Evolutionary conservation across 129 eudicot genomes (phyloP).

Genomic region (carrot (Daucus carota)): DH1_v3.0 NC_030381.2:2614501-2615000

Average conservation of each 20-base stretch:
- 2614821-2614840: background rate
- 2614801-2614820: constrained; percentile 7
- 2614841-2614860: background rate
- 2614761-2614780: constrained; percentile 67
- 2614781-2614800: constrained; percentile 63
- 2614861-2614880: background rate
- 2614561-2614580: constrained; percentile 53
- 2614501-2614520: constrained; percentile 88
- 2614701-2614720: constrained; percentile 53
- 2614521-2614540: constrained; percentile 64
- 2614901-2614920: background rate
- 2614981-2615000: background rate
- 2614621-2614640: background rate
- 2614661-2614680: constrained; percentile 80
- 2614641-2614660: constrained; percentile 53
- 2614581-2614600: constrained; percentile 5
- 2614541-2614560: constrained; percentile 66
- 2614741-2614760: constrained; percentile 50
- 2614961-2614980: background rate
- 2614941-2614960: background rate
- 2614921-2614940: background rate
- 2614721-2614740: constrained; percentile 53
- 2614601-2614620: constrained; percentile 12
- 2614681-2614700: constrained; percentile 53
- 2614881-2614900: background rate